These are phyloP conservation scores for Sarcocystis neurona DNA, from an alignment of 169 alveolate species.

Conservation along the genomic window DNA sequence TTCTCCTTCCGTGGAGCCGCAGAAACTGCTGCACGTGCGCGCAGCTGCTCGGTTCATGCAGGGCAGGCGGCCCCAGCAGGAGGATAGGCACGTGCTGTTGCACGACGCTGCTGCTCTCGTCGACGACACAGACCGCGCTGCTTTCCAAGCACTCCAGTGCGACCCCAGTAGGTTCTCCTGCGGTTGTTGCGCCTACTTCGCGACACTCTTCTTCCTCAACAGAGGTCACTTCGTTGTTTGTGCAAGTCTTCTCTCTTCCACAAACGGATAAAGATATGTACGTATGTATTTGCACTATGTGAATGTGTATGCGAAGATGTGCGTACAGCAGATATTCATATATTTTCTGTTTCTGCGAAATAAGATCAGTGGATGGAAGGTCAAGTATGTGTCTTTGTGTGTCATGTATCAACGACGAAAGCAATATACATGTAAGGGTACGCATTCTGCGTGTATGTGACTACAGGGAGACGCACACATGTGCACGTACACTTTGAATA, in stretches of 20 bases:
- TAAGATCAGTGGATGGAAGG: too few species aligned
- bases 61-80: constrained; percentile 61
- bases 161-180: background rate
- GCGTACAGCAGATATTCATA: too few species aligned
- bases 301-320: too few species aligned
- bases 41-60: constrained; percentile 47
- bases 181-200: background rate
- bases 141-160: background rate
- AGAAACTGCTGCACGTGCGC: background rate
- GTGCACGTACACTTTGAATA: too few species aligned
- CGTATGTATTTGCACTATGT: background rate
- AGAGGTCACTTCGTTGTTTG: background rate
- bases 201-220: background rate
- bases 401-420: too few species aligned
- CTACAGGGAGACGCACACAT: too few species aligned
- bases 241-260: background rate
- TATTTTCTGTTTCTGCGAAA: too few species aligned
- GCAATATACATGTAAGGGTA: too few species aligned
- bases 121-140: background rate
- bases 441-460: too few species aligned
- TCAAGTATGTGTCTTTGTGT: too few species aligned
- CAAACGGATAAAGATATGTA: background rate
- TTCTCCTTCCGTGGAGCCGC: background rate
- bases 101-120: background rate
- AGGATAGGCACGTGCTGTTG: constrained; percentile 51